Base-by-base conservation (phyloP, 2,329 filamentous ascomycete genomes). In the Aspergillus melleus region DNA sequence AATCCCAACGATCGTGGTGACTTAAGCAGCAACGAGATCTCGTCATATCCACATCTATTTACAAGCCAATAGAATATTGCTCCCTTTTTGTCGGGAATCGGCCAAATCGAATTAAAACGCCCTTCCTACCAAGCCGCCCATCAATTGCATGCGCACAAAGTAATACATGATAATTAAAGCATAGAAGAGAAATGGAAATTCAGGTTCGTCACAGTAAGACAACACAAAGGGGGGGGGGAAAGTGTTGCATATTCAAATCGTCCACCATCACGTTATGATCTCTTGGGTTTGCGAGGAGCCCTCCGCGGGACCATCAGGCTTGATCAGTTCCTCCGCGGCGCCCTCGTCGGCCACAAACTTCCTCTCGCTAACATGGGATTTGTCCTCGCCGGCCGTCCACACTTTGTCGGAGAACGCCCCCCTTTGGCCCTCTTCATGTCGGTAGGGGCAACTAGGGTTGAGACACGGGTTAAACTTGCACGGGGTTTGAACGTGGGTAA, bases 391-490 rank as follows among this genome's bases (percentile, higher is more conserved):
- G 3, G 91, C 85, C 19, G 88, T 92, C 94, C 94, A 98, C 29
- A 96, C 91, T 79, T 96, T 97, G 75, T 96, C 91, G 62, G 88
- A 86, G 77, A 92, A 94, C 14, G 85, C 86, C 54, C 90, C 92
- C 68, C 91, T 87, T 80, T 99, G 95, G 12, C 94, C 95, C 57
- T 96, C 92, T 46, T 88, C 90, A 76, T 99, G 95, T 76, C 92
- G 92, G 80, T 92, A 98, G 4, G 88, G 83, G 75, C 95, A 99
- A 68, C 81, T 85, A n/a, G 89, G 86, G 79, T 97, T 97, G 64
- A 92, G 85, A 78, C 95, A 99, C 0, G 94, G 95, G 67, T 88
- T 93, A 79, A 90, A 98, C 74, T 88, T 92, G 87, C 95, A 99
- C 75, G 89, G 85, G 52, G 88, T 90, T 74, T 89, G 88, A 66